These are phyloP conservation scores for Fusarium sambucinum DNA, from an alignment of 2,329 filamentous ascomycete species.

Conservation along the genomic window DNA sequence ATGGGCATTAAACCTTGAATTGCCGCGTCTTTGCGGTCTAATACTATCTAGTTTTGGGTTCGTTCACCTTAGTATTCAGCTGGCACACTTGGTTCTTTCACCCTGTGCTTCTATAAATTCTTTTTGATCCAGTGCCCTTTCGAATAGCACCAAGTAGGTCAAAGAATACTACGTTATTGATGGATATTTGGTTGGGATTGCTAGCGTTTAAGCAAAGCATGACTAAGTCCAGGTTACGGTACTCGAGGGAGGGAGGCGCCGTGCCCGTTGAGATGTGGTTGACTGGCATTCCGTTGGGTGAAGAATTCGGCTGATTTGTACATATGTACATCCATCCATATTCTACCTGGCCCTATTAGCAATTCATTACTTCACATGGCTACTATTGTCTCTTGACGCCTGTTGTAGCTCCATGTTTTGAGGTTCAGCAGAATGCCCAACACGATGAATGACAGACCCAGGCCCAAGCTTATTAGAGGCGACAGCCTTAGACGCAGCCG, in stretches of 20 bases:
- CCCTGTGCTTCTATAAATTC: not conserved
- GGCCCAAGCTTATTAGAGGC: constrained; percentile 10
- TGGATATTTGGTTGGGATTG: not conserved
- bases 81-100: not conserved
- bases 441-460: constrained; percentile 3
- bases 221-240: not conserved
- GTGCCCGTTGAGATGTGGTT: constrained; percentile 41
- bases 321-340: constrained; percentile 10
- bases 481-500: constrained; percentile 34
- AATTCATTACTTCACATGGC: not conserved
- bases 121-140: not conserved
- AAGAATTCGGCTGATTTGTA: constrained; percentile 30
- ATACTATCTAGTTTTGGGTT: constrained; percentile 6
- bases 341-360: constrained; percentile 1
- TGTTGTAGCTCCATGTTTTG: not conserved
- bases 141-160: not conserved
- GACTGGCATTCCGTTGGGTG: constrained; percentile 27
- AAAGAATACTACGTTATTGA: not conserved
- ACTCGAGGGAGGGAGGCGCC: constrained; percentile 37
- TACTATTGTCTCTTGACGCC: not conserved
- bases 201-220: not conserved
- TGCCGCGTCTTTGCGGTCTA: constrained; percentile 14
- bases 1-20: constrained; percentile 37
- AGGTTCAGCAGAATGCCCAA: not conserved
- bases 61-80: not conserved